A percentile compares a stretch with the other conserved stretches of the same genome.
These are phyloP conservation scores for Penicillium tannophilum DNA, from an alignment of 495 filamentous ascomycete species.

Conservation along the genomic window DNA sequence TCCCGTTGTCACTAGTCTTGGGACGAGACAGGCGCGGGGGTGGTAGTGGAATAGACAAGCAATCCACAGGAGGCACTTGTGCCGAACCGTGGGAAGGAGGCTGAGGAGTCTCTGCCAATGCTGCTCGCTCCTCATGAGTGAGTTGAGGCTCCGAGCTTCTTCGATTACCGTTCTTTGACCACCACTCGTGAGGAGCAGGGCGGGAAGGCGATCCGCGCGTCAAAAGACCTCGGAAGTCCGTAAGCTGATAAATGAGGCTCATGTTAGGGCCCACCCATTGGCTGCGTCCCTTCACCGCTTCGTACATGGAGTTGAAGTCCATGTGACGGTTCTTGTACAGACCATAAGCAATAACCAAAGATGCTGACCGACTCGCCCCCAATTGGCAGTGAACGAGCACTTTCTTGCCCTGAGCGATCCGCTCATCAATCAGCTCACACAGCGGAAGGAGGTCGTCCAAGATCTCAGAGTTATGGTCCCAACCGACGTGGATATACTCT, in stretches of 20 bases:
- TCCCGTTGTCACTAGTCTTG: slow-evolving; percentile 32
- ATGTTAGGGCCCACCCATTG: slow-evolving; percentile 98
- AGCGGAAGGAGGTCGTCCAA: slow-evolving; percentile 78
- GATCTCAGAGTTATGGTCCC: slow-evolving; percentile 98
- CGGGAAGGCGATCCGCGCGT: slow-evolving; percentile 47
- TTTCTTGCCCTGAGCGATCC: slow-evolving; percentile 76
- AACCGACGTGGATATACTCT: slow-evolving; percentile 93
- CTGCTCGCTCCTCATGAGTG: slow-evolving; percentile 22
- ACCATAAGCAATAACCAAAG: slow-evolving; percentile 93
- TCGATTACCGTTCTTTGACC: slow-evolving; percentile 26
- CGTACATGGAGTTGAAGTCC: slow-evolving; percentile 91
- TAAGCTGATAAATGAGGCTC: slow-evolving; percentile 95
- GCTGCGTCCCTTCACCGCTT: slow-evolving; percentile 84
- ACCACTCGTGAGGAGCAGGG: slow-evolving; percentile 40
- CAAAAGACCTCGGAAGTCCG: slow-evolving; percentile 68
- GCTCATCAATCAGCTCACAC: slow-evolving; percentile 85
- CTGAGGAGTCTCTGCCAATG: slow-evolving; percentile 15
- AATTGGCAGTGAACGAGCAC: slow-evolving; percentile 95
- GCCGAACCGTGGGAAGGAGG: slow-evolving; percentile 26
- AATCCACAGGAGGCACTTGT: slow-evolving; percentile 31
- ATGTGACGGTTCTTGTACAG: slow-evolving; percentile 86
- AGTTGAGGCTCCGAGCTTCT: slow-evolving; percentile 41
- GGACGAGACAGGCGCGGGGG: slow-evolving; percentile 31
- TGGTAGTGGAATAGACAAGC: slow-evolving; percentile 35
- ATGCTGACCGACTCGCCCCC: slow-evolving; percentile 94